These are phyloP conservation scores for Elymus sibiricus DNA, from an alignment of 176 grass and related monocot genomes.

Conservation along the genomic window DNA sequence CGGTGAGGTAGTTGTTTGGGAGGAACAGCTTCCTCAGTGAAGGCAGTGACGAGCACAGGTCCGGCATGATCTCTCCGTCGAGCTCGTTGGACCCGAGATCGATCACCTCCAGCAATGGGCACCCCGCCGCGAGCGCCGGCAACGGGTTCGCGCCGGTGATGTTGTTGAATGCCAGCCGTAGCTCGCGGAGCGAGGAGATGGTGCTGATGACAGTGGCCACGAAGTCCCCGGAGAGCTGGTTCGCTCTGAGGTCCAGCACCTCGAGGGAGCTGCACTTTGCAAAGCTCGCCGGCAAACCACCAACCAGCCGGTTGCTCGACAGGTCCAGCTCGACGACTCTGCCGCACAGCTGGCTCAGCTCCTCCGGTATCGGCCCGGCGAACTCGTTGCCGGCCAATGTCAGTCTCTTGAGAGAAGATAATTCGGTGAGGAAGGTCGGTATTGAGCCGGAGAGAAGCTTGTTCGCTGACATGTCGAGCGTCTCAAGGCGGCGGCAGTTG, in stretches of 20 bases:
- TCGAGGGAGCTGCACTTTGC: slow-evolving; percentile 56
- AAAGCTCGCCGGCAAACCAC: slow-evolving; percentile 61
- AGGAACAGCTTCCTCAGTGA: slow-evolving; percentile 50
- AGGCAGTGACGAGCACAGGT: slow-evolving; percentile 56
- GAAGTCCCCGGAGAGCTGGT: slow-evolving; percentile 86
- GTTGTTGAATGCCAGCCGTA: slow-evolving; percentile 84
- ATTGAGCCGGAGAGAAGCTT: slow-evolving; percentile 48
- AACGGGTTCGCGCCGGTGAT: slow-evolving; percentile 60
- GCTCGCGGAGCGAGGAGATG: slow-evolving; percentile 54
- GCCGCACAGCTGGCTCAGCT: slow-evolving; percentile 63
- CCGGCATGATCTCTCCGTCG: slow-evolving; percentile 46
- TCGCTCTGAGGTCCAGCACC: slow-evolving; percentile 55
- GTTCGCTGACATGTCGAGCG: slow-evolving; percentile 73
- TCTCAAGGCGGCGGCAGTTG: slow-evolving; percentile 49
- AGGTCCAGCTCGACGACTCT: slow-evolving; percentile 55
- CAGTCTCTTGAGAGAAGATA: slow-evolving; percentile 46
- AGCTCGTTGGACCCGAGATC: slow-evolving; percentile 82
- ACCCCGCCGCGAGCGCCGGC: slow-evolving; percentile 39
- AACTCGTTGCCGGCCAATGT: slow-evolving; percentile 63
- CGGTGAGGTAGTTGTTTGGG: slow-evolving; percentile 75
- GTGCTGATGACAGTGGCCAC: slow-evolving; percentile 52
- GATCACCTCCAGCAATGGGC: slow-evolving; percentile 58
- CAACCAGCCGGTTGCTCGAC: slow-evolving; percentile 52
- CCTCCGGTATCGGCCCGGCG: slow-evolving; percentile 45
- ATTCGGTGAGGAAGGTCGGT: slow-evolving; percentile 39